Conservation (phyloP, 2,329 filamentous ascomycete genomes). For the Fusarium pseudograminearum region DNA sequence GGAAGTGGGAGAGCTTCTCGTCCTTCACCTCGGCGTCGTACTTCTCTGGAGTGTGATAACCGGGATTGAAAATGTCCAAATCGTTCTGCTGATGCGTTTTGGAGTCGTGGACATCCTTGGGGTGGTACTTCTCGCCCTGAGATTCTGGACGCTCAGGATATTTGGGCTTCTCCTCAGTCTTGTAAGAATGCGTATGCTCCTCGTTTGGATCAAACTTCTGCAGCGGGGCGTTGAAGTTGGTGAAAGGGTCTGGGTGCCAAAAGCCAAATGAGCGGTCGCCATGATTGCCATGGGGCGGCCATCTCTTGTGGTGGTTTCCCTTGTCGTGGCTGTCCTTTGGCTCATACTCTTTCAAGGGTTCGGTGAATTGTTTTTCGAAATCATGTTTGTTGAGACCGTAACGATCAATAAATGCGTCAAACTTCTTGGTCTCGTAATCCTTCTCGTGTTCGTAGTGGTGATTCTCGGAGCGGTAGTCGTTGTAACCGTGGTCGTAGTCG, state of each 20-base stretch:
- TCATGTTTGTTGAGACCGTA: not conserved
- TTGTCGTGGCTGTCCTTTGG: not conserved
- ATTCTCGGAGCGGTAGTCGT: not conserved
- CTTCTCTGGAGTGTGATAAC: not conserved
- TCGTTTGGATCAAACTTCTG: not conserved
- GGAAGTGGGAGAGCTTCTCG: not conserved
- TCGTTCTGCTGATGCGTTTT: not conserved
- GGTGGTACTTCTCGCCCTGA: not conserved
- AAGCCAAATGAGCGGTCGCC: not conserved
- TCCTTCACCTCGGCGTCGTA: not conserved
- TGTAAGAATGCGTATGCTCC: not conserved
- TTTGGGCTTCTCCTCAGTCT: not conserved
- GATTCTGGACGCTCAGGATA: not conserved
- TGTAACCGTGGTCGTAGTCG: not conserved
- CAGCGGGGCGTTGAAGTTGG: not conserved
- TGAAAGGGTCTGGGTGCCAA: not conserved
- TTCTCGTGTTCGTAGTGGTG: not conserved
- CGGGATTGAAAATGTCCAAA: not conserved
- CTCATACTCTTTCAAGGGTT: not conserved
- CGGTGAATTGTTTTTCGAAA: not conserved
- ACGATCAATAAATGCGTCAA: not conserved
- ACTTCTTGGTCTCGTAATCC: not conserved
- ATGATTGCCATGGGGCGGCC: not conserved
- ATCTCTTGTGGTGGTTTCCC: not conserved
- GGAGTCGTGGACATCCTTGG: not conserved